Evolutionary conservation across 225 moss, liverwort and hornwort genomes (phyloP).

Genomic region (Polytrichum commune): DNA sequence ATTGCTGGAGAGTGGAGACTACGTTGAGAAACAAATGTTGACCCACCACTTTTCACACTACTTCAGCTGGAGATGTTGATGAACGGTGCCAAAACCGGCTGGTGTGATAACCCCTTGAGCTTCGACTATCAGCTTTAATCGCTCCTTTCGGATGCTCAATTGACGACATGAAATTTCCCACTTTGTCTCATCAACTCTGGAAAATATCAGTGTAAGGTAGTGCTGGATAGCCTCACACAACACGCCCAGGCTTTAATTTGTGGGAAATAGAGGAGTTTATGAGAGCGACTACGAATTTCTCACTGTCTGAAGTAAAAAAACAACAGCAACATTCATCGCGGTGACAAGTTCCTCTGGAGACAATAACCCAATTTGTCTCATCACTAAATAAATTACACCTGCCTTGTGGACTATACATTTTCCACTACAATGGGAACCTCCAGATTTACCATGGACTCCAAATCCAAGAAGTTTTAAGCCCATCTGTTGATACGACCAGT

Average conservation of each 20-base stretch:
- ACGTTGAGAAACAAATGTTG: too few relatives aligned
- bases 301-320: constrained; percentile 57
- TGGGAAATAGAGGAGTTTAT: constrained; percentile 42
- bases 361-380: constrained; percentile 36
- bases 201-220: constrained; percentile 60
- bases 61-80: too few relatives aligned
- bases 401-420: constrained; percentile 62
- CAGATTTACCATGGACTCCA: constrained; percentile 69
- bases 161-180: constrained; percentile 53
- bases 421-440: constrained; percentile 45
- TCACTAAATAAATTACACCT: constrained; percentile 64
- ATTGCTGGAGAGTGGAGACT: too few relatives aligned
- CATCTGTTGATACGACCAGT: constrained; percentile 43
- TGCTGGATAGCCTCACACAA: constrained; percentile 54
- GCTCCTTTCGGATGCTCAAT: constrained; percentile 42
- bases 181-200: constrained; percentile 54
- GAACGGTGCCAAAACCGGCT: too few relatives aligned
- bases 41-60: too few relatives aligned
- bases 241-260: constrained; percentile 26
- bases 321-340: constrained; percentile 57
- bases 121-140: constrained; percentile 57
- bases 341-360: constrained; percentile 55
- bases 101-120: constrained; percentile 5
- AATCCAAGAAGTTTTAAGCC: constrained; percentile 55
- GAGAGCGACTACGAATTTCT: constrained; percentile 45